Conservation (phyloP, 2,329 filamentous ascomycete genomes). For the Arthroderma sp. region DNA sequence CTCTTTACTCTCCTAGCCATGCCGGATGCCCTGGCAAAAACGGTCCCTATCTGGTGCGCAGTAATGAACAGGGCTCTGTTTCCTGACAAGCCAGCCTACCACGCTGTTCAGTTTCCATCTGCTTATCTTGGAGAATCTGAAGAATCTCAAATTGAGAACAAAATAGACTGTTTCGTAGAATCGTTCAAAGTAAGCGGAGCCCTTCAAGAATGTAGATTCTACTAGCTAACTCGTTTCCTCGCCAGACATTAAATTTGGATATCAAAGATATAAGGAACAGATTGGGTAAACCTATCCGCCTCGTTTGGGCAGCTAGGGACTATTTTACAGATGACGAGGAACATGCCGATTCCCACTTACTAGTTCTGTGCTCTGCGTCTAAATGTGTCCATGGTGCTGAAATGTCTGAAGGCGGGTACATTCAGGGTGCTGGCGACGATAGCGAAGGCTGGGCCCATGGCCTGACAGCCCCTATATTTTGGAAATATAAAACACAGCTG, state of each 20-base stretch:
- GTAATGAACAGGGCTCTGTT: conserved; percentile 74
- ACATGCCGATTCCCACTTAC: conserved; percentile 46
- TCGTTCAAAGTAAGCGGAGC: conserved; percentile 32
- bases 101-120: conserved; percentile 57
- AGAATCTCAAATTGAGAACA: conserved; percentile 60
- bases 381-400: conserved; percentile 57
- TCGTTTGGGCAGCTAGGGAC: conserved; percentile 68
- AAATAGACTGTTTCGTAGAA: conserved; percentile 46
- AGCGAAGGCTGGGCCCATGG: conserved; percentile 84
- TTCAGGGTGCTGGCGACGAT: conserved; percentile 91
- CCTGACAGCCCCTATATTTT: conserved; percentile 68
- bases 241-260: conserved; percentile 50
- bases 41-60: conserved; percentile 83
- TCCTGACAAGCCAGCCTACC: conserved; percentile 39
- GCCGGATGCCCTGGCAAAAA: conserved; percentile 90
- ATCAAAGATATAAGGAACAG: conserved; percentile 42
- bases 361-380: conserved; percentile 80
- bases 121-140: conserved; percentile 63
- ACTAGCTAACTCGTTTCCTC: conserved; percentile 17
- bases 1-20: conserved; percentile 44
- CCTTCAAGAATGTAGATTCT: neutral
- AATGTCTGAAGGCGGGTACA: conserved; percentile 60
- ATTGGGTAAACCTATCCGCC: conserved; percentile 59
- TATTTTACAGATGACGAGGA: conserved; percentile 30
- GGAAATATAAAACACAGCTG: conserved; percentile 53